Base-by-base conservation (phyloP, 345 rosid genomes). In the Sisymbrium altissimum region DNA sequence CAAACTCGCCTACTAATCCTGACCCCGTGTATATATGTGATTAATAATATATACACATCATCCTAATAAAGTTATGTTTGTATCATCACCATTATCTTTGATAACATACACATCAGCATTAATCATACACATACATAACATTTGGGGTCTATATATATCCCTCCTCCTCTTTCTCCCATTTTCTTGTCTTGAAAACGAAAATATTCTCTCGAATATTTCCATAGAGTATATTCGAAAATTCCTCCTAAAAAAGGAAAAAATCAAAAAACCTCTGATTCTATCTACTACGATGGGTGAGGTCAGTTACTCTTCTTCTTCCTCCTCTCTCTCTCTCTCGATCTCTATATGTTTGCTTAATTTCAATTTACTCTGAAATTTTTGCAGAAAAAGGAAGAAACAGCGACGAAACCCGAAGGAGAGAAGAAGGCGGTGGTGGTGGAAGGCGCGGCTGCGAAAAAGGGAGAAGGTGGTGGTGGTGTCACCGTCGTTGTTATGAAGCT, bases 401-500 rank as follows among this genome's bases (percentile, higher is more conserved):
- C 30, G 39, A 58, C 77, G 25, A 77, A 63, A 64, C 61, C 76
- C 30, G 86, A 84, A 50, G 96, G 67, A 6, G 84, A 80, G 68
- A 84, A 86, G 81, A 85, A 84, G 66, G 79, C 82, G 6, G 80
- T 78, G 36, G 83, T 33, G 21, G n/a, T n/a, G n/a, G n/a, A n/a
- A n/a, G n/a, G n/a, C n/a, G n/a, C n/a, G n/a, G 83, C 6, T 29
- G 36, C 9, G 36, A 33, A 35, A 8, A 35, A 35, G 38, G 38
- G 38, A 35, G 38, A 35, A n/a, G n/a, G n/a, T n/a, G n/a, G n/a
- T n/a, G n/a, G n/a, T 35, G 70, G 87, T 76, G 27, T 70, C 45
- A 43, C 85, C 50, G 83, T 84, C 46, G 83, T 84, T 71, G 88
- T 91, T n/a, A 76, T 86, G 86, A 92, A 87, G 83, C 70, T 78